A percentile compares a stretch with the other conserved stretches of the same genome.
Evolutionary conservation across 192 early-diverging fungal species (phyloP).

Genomic region (Phycomyces nitens): DNA sequence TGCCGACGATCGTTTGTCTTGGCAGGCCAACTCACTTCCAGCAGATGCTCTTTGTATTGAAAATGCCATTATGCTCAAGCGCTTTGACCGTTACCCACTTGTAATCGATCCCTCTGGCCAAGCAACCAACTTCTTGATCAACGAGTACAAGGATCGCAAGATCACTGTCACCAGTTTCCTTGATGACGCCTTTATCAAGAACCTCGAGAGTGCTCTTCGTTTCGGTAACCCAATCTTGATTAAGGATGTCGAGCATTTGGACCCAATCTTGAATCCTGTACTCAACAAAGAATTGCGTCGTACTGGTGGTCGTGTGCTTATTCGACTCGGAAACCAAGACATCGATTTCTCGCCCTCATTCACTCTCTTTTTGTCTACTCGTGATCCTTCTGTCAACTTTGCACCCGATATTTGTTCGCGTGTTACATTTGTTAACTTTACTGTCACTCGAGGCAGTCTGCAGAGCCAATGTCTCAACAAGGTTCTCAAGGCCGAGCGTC

Average conservation of each 20-base stretch:
- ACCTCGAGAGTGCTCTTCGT: conserved; percentile 93
- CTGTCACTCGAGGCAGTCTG: conserved; percentile 91
- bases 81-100: conserved; percentile 94
- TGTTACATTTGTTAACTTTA: conserved; percentile 99
- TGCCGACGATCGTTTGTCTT: conserved; percentile 87
- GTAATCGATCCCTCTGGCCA: conserved; percentile 97
- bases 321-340: conserved; percentile 94
- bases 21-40: conserved; percentile 82
- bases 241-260: conserved; percentile 94
- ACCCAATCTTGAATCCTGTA: conserved; percentile 97
- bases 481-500: conserved; percentile 91
- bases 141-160: conserved; percentile 82
- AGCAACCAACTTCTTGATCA: conserved; percentile 83
- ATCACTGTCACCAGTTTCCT: conserved; percentile 96
- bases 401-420: conserved; percentile 95
- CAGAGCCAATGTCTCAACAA: conserved; percentile 97
- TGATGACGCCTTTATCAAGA: conserved; percentile 96
- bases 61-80: conserved; percentile 96
- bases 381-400: conserved; percentile 91
- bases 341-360: conserved; percentile 99
- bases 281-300: conserved; percentile 95
- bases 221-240: conserved; percentile 98
- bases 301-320: conserved; percentile 93
- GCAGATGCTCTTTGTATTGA: conserved; percentile 93
- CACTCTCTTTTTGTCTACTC: conserved; percentile 89